Percentiles rank a stretch among this genome's conserved stretches.
These are phyloP conservation scores for Mikania micrantha DNA, from an alignment of 129 eudicot genomes.

Conservation along the genomic window DNA sequence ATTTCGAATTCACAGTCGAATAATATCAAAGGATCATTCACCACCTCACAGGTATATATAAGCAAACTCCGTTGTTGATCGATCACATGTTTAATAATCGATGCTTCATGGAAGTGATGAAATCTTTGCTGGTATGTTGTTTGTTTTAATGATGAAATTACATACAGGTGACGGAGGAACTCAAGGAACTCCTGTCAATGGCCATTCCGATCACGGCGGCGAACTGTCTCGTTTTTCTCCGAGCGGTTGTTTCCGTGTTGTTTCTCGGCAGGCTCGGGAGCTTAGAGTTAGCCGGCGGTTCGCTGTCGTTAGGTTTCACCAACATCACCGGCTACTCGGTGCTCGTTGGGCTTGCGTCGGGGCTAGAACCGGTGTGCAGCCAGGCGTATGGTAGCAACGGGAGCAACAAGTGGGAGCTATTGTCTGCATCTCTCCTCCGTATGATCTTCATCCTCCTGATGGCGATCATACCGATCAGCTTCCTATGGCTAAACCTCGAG, in stretches of 20 bases:
- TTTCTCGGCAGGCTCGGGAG: constrained; percentile 85
- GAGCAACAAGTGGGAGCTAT: constrained; percentile 54
- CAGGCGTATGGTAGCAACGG: constrained; percentile 82
- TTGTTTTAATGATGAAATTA: background rate
- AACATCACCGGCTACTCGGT: constrained; percentile 97
- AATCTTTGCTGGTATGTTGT: too few relatives aligned
- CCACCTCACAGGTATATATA: constrained; percentile 27
- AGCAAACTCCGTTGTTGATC: too few relatives aligned
- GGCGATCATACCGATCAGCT: constrained; percentile 59
- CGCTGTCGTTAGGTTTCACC: constrained; percentile 82
- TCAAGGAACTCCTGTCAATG: constrained; percentile 74
- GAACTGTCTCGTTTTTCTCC: constrained; percentile 68
- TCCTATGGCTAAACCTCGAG: constrained; percentile 63
- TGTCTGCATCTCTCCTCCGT: constrained; percentile 59
- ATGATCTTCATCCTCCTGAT: constrained; percentile 65
- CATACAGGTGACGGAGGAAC: constrained; percentile 61
- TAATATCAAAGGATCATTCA: background rate
- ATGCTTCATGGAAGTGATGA: too few relatives aligned
- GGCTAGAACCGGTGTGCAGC: constrained; percentile 84
- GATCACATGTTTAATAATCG: background rate
- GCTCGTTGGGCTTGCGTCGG: constrained; percentile 74
- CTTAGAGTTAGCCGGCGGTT: constrained; percentile 91
- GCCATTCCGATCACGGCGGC: constrained; percentile 87
- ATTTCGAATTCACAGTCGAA: background rate
- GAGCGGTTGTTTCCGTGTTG: constrained; percentile 78